Evolutionary conservation across 2,329 filamentous ascomycete species (phyloP).

Genomic region (Sarocladium kiliense): DNA sequence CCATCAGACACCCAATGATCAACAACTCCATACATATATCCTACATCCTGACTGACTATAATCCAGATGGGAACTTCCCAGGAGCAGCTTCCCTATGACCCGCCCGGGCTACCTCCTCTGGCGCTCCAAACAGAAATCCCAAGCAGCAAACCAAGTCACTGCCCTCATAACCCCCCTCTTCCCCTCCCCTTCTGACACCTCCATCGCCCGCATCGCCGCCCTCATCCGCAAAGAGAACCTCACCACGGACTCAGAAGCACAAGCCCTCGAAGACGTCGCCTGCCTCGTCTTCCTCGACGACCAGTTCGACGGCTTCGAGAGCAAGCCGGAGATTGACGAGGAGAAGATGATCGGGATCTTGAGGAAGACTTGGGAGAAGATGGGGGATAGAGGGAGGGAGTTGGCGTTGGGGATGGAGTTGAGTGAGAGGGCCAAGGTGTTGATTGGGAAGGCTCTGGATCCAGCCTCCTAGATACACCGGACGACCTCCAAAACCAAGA

Average conservation of each 20-base stretch:
- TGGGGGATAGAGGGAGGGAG: constrained; percentile 57
- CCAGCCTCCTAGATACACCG: background rate
- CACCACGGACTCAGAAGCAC: constrained; percentile 54
- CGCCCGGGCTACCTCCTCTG: constrained; percentile 74
- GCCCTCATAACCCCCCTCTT: constrained; percentile 41
- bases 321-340: constrained; percentile 60
- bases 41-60: background rate
- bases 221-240: constrained; percentile 76
- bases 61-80: constrained; percentile 70
- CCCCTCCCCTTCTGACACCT: constrained; percentile 38
- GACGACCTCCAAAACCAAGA: no score
- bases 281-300: constrained; percentile 85
- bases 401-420: constrained; percentile 63
- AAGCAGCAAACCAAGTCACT: constrained; percentile 49
- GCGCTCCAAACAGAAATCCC: constrained; percentile 68
- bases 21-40: constrained; percentile 3
- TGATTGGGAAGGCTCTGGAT: constrained; percentile 59
- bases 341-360: constrained; percentile 70
- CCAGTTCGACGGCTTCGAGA: constrained; percentile 77
- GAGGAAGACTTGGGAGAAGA: constrained; percentile 72
- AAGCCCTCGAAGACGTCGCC: constrained; percentile 78
- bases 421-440: constrained; percentile 53
- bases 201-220: constrained; percentile 58
- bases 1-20: background rate
- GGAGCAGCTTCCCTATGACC: constrained; percentile 67